These are phyloP conservation scores for Ogataea pignaliae DNA, from an alignment of 805 yeast species.

Conservation along the genomic window DNA sequence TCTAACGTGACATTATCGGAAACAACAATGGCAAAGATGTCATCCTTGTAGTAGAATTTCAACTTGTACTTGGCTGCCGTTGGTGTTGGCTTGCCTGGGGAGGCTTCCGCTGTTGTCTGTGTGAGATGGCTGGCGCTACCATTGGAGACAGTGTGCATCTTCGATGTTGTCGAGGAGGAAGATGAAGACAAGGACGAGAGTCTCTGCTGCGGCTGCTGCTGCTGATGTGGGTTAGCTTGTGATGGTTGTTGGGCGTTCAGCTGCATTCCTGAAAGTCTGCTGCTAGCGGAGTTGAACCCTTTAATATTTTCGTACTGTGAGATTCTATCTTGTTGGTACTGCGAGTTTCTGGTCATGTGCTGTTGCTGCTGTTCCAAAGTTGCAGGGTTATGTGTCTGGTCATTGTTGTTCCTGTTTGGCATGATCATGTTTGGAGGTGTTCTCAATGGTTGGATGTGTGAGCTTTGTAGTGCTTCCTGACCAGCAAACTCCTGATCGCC, in stretches of 20 bases:
- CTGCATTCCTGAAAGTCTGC: constrained; percentile 21
- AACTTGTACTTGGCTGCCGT: constrained; percentile 45
- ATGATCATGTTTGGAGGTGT: constrained; percentile 29
- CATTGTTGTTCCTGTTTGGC: constrained; percentile 14
- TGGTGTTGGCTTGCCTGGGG: neutral
- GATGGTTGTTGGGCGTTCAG: neutral
- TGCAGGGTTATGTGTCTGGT: constrained; percentile 6
- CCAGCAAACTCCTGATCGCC: constrained; percentile 51
- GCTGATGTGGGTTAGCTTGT: constrained; percentile 1
- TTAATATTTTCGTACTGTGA: constrained; percentile 43
- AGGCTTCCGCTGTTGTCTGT: neutral
- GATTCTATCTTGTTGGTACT: constrained; percentile 47
- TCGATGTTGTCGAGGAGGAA: constrained; percentile 8
- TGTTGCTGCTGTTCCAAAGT: constrained; percentile 34
- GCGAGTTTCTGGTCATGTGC: constrained; percentile 23
- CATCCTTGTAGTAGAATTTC: constrained; percentile 75
- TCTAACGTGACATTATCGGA: constrained; percentile 18
- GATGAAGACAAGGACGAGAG: constrained; percentile 19
- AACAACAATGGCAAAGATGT: constrained; percentile 64
- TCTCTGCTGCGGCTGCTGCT: constrained; percentile 9
- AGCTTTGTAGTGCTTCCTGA: constrained; percentile 12
- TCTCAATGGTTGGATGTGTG: constrained; percentile 25
- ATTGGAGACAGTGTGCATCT: neutral
- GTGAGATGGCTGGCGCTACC: neutral
- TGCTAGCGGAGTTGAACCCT: constrained; percentile 13